Percentiles rank a stretch among this genome's conserved stretches.
Conservation (phyloP, 352 stramenopile genomes). For the Globisporangium heterothallicum region DNA sequence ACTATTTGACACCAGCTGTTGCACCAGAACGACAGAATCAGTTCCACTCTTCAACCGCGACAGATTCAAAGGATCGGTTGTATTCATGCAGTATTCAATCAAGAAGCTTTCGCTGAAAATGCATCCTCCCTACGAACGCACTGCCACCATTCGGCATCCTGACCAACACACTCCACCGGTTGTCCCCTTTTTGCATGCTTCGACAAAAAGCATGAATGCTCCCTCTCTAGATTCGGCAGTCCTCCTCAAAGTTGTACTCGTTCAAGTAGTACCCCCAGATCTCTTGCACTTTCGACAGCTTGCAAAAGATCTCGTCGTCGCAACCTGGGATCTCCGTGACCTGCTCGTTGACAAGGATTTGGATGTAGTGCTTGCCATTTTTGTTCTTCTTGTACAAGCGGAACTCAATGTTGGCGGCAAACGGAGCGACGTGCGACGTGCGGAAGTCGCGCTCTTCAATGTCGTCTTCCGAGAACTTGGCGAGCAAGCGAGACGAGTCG, state of each 20-base stretch:
- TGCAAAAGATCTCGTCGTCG: conserved; percentile 14
- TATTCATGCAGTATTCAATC: no score
- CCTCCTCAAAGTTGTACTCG: conserved; percentile 10
- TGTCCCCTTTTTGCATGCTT: no score
- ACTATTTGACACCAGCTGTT: no score
- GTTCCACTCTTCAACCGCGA: no score
- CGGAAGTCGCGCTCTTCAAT: conserved; percentile 32
- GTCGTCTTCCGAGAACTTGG: conserved; percentile 18
- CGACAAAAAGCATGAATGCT: no score
- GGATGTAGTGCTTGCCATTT: conserved; percentile 14
- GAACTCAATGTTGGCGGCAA: conserved; percentile 49
- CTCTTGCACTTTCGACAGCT: conserved; percentile 15
- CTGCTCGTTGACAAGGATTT: conserved; percentile 34
- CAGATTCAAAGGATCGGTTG: no score
- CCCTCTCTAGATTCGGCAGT: conserved; percentile 9
- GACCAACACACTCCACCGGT: no score
- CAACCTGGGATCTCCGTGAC: conserved; percentile 22
- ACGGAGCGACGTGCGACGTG: conserved; percentile 35
- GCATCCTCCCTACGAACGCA: no score
- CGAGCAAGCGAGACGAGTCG: conserved; percentile 20
- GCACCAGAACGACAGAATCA: no score
- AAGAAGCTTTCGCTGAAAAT: no score
- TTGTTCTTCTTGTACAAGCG: conserved; percentile 27
- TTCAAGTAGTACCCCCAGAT: conserved; percentile 25
- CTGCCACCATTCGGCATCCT: no score